Evolutionary conservation across 306 rosid species (phyloP), one percentile per base, ranked within the genome.

Genomic region (Inga laurina): DNA sequence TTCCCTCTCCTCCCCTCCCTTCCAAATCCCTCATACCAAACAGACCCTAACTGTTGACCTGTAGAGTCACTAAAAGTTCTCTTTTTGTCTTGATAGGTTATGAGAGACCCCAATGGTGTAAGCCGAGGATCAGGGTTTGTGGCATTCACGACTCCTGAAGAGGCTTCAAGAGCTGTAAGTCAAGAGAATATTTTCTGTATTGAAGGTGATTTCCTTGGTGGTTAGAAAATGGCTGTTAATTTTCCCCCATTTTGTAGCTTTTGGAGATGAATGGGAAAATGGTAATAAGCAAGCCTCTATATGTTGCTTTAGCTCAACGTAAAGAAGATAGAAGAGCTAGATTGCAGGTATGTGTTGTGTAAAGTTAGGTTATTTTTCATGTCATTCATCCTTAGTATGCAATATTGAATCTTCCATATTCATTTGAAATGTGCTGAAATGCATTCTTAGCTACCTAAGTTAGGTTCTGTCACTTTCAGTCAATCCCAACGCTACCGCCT

Each of bases 291-390:
- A 97, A 97, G 79, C 99, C 99, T 80, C 93, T 97, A 12, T 97
- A 94, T 88, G 99, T 97, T 85, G 97, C 99, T 78, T 97, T 88
- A 64, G 99, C 99, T 9, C 99, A 97, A 79, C 80, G 98, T 57
- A 97, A 97, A 88, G 99, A 97, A 88, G 99, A 97, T 81, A 91
- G 99, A 87, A 97, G 97, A 89, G 97, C 97, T 56, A 92, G 99
- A 83, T 87, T 97, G 90, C 99, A 94, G 97, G 99, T 94, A 82
- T 78, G 77, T 59, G 43, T 85, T 72, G n/a, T 70, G 35, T 80
- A 43, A 75, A 77, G 39, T 54, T 43, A 41, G 75, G 37, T 74
- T 22, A 15, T 30, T 54, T 52, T 41, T 11, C 54, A 21, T 24
- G 5, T 15, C 7, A 7, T 46, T 45, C 18, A n/a, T 5, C 35